phyloP scores from a whole-genome alignment of 2,329 filamentous ascomycete species.

The Colletotrichum sp. region DNA sequence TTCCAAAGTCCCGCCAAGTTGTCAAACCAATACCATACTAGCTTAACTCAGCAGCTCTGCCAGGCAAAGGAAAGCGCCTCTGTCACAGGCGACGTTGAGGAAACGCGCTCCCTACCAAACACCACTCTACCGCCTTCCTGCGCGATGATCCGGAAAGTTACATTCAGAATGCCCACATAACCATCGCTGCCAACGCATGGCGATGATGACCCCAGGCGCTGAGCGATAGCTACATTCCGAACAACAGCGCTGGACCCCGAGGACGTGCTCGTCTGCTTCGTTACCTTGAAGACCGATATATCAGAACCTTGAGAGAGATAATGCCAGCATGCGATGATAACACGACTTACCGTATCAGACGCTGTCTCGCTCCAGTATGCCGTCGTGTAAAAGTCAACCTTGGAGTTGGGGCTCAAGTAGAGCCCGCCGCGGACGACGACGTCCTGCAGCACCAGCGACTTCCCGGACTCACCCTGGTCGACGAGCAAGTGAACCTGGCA shows the following conservation, averaged over 20 bases:
- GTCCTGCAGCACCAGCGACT: conserved; percentile 8
- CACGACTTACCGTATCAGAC: conserved; percentile 1
- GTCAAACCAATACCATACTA: background rate
- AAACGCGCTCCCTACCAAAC: conserved; percentile 13
- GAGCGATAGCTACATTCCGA: conserved; percentile 12
- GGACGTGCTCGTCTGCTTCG: conserved; percentile 7
- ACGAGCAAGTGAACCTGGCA: conserved; percentile 16
- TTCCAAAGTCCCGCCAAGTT: background rate
- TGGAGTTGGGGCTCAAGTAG: conserved; percentile 7
- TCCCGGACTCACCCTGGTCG: conserved; percentile 11
- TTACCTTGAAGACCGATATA: background rate
- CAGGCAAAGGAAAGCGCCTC: conserved; percentile 12
- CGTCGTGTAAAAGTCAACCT: conserved; percentile 9
- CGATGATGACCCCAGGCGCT: conserved; percentile 11
- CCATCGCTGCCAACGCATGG: conserved; percentile 12
- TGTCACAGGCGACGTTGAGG: conserved; percentile 1
- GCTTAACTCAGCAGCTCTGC: background rate
- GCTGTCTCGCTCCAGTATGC: conserved; percentile 16
- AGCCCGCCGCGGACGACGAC: conserved; percentile 8
- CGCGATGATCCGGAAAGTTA: conserved; percentile 21
- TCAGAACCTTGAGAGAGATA: background rate
- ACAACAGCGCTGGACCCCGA: background rate
- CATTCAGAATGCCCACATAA: conserved; percentile 22
- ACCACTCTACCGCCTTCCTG: background rate
- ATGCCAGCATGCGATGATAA: background rate